These are phyloP conservation scores for Anaeromyces robustus DNA, from an alignment of 192 early-diverging fungal species.

Conservation along the genomic window DNA sequence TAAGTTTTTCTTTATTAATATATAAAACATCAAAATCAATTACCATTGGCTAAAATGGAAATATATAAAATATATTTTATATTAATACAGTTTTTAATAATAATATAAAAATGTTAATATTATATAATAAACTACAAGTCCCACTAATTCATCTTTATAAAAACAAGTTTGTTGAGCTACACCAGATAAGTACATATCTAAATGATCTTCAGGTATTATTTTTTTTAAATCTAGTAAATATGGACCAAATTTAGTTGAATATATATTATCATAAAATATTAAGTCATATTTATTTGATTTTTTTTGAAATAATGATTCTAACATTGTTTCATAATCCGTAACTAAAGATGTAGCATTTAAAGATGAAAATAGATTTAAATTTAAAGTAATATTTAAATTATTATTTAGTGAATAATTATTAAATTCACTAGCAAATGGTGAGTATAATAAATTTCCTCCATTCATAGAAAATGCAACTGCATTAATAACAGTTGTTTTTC, in stretches of 20 bases:
- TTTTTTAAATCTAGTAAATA: background rate
- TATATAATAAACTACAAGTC: background rate
- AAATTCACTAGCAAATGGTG: background rate
- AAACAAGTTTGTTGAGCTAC: background rate
- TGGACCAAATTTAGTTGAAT: background rate
- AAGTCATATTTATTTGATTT: background rate
- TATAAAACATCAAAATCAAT: background rate
- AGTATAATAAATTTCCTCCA: background rate
- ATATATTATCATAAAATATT: background rate
- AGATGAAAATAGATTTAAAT: background rate
- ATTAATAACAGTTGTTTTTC: background rate
- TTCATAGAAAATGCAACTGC: background rate
- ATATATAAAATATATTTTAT: too few species aligned
- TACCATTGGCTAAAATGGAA: background rate
- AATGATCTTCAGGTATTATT: background rate
- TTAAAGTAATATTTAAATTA: background rate
- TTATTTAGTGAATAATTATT: background rate
- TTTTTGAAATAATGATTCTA: background rate
- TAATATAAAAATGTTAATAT: too few species aligned
- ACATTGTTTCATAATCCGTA: background rate
- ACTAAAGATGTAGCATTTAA: background rate
- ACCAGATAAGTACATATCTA: background rate
- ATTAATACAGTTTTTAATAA: too few species aligned
- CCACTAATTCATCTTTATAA: background rate
- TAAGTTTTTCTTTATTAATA: background rate